Percentiles rank a stretch among this genome's conserved stretches.
These are phyloP conservation scores for Pseudogymnoascus sp. DNA, from an alignment of 2,329 filamentous ascomycete species.

Conservation along the genomic window DNA sequence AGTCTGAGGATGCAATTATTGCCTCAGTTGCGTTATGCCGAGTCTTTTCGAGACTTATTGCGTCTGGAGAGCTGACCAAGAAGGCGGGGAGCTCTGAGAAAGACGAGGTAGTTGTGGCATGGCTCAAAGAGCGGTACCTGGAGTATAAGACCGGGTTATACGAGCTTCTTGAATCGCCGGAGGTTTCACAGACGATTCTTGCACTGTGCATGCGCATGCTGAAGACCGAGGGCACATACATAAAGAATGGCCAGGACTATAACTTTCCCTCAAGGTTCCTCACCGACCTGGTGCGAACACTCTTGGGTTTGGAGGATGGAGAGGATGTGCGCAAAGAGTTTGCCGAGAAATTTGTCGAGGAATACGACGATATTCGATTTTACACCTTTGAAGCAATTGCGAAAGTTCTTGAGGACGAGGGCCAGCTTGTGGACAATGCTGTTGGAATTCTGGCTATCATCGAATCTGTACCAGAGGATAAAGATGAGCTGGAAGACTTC, in stretches of 20 bases:
- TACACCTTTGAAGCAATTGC: slow-evolving; percentile 69
- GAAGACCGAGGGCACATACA: slow-evolving; percentile 65
- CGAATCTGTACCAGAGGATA: slow-evolving; percentile 60
- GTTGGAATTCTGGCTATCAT: slow-evolving; percentile 58
- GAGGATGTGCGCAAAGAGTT: slow-evolving; percentile 63
- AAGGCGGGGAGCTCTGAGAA: slow-evolving; percentile 61
- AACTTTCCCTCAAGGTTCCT: slow-evolving; percentile 64
- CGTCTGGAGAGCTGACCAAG: slow-evolving; percentile 60
- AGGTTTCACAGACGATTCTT: slow-evolving; percentile 63
- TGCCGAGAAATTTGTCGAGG: slow-evolving; percentile 66
- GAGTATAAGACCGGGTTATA: slow-evolving; percentile 62
- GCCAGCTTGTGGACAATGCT: slow-evolving; percentile 43
- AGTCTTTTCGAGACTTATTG: slow-evolving; percentile 74
- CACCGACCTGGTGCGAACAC: slow-evolving; percentile 50
- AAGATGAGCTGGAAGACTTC: slow-evolving; percentile 60
- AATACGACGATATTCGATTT: slow-evolving; percentile 77
- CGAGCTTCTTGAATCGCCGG: slow-evolving; percentile 49
- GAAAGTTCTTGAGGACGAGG: slow-evolving; percentile 39
- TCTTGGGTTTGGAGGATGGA: slow-evolving; percentile 51
- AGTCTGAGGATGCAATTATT: slow-evolving; percentile 51
- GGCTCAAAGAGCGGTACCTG: slow-evolving; percentile 67
- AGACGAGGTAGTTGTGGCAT: slow-evolving; percentile 64
- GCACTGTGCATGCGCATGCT: slow-evolving; percentile 76
- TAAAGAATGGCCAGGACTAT: slow-evolving; percentile 53
- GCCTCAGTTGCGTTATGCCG: slow-evolving; percentile 77